Base-by-base conservation (phyloP, 2,329 filamentous ascomycete species). In the Fusarium acutatum region DNA sequence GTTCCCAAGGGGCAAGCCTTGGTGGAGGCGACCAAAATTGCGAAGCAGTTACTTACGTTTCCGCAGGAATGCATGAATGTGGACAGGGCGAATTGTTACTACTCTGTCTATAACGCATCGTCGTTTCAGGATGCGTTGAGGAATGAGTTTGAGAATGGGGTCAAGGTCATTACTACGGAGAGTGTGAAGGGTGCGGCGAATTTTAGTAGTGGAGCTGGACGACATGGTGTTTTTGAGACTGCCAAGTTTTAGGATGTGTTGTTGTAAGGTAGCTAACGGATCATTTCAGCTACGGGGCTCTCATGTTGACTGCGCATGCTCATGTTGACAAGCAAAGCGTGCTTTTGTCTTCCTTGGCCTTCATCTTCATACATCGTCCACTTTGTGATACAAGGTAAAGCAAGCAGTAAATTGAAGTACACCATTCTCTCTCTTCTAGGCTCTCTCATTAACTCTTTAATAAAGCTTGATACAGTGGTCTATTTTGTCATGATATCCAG, bases 51-150 rank as follows among this genome's bases (percentile, higher is more conserved):
- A 12, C 20, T 68, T 0, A 49, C 12, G 14, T 68, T 68, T 22
- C 56, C 65, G 9, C 65, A 68, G 6, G 41, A 68, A 3, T 68
- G 65, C 4, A 68, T 68, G 65, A 68, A 63, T 15, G 32, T 44
- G 1, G 65, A 68, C 7, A 32, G 64, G 11, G 43, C 30, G 1
- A 68, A 17, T 30, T 68, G 65, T 5, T 68, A 68, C 9, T 68
- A 68, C 15, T 49, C 65, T 5, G 26, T 22, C 1, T 68, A 68
- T 13, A 49, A 53, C 9, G 65, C 65, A 8, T 30, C 40, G 0
- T 68, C 65, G 3, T 68, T 68, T 47, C 30, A 68, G 10, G 65
- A 68, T 43, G 64, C 56, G 1, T n/a, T 68, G 13, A 68, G 56
- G n/a, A 68, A 68, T 26, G 65, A 68, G n/a, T 68, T 61, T 43